Evolutionary conservation across 2,329 filamentous ascomycete species (phyloP), one percentile per base, ranked within the genome.

Genomic region (Aureobasidium namibiae): DNA sequence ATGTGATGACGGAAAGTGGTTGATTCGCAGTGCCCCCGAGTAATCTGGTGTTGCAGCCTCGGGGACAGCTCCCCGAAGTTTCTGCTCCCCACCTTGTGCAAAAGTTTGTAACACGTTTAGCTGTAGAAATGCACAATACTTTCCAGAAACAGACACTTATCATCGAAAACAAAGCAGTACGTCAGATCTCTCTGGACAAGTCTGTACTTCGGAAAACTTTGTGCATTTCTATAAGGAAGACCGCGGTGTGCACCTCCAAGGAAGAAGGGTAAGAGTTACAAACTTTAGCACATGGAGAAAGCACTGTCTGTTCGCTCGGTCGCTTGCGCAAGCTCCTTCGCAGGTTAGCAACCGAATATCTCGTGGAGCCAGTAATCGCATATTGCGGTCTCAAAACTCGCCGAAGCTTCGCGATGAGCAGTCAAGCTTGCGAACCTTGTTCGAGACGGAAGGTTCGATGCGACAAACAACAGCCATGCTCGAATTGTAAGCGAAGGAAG

Each of bases 401-500:
- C n/a, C 16, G 33, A 14, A 13, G 6, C n/a, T 13, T 21, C 44
- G 8, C 7, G 2, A 54, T 54, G 50, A 54, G 38, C n/a, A n/a
- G 26, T 10, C 52, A 44, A 14, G 38, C 41, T 26, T 56, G 52
- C 16, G 39, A 45, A 11, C 52, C 52, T 6, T 56, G 52, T 36
- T 26, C 52, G 29, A 45, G 49, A 10, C 45, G 54, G 21, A 56
- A 56, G 16, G 54, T 61, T 8, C 56, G 56, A 23, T 61, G 60
- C 39, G 60, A 61, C 33, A 56, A 61, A 46, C 34, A 42, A 21
- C 26, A 38, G 11, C 60, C 60, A 18, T 52, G 45, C n/a, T 61
- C 56, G 13, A 41, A 48, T 9, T 58, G 56, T 29, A 58, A 58
- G 44, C 38, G 45, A 14, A 44, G 52, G 18, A 56, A 44, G 39